Base-by-base conservation (phyloP, 345 rosid species). In the Lepidium aucheri region DNA sequence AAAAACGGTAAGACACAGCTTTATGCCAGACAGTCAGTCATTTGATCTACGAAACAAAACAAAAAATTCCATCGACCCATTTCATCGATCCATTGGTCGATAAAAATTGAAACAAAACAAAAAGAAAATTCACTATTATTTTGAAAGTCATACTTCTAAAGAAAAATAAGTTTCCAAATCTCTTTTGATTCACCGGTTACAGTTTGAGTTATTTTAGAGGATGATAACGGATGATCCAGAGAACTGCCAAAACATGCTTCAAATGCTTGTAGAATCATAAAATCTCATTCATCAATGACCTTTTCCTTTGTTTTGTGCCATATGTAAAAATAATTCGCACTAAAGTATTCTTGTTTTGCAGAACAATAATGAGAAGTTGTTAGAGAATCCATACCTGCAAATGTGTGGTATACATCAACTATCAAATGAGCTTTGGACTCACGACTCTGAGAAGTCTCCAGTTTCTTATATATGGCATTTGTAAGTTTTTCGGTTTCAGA, bases 141-240 rank as follows among this genome's bases (percentile, higher is more conserved):
- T 46, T 46, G 38, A 57, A 54, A 22, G 40, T 11, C 40, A 33
- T 72, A 28, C 52, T 22, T 39, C 0, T 14, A 28, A 60, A 47
- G 38, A 72, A 33, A 42, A 30, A 24, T 4, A 45, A 47, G 16
- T n/a, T 26, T 57, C 16, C 46, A 20, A 26, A 57, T 33, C 0
- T 44, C 28, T 16, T n/a, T 67, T 60, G 59, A 58, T 74, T 80
- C 38, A 83, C 60, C 24, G 8, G 16, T 65, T 52, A 6, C 39
- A 60, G 6, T 26, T 24, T 55, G 58, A 46, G 7, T 39, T 69
- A 53, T 75, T 73, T 74, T 86, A 94, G 97, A 85, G 96, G 78
- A 94, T 94, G 99, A 94, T 90, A 96, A 90, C 95, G n/a, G 95
- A 88, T 76, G 82, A 84, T 57, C 97, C 96, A 54, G 97, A 90